These are phyloP conservation scores for Waltergamsia citrina DNA, from an alignment of 2,329 filamentous ascomycete species.

Conservation along the genomic window DNA sequence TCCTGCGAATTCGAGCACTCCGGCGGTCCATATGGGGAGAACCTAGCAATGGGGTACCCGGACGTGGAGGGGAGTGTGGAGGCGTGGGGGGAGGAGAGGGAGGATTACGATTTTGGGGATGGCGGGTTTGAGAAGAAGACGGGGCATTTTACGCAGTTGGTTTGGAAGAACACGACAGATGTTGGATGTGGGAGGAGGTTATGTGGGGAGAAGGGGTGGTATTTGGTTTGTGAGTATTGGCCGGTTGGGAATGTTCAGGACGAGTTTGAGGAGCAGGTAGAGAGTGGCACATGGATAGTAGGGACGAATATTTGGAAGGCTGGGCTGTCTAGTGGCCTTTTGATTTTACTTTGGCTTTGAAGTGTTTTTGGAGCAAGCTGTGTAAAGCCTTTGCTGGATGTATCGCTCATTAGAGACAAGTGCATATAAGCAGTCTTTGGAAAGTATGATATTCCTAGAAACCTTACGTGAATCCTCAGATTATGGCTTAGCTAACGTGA, in stretches of 20 bases:
- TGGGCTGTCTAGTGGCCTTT: not conserved
- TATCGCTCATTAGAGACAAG: no score
- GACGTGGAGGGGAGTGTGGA: slow-evolving; percentile 51
- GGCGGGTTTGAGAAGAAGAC: slow-evolving; percentile 49
- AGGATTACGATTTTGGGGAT: slow-evolving; percentile 46
- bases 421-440: no score
- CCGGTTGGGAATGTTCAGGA: slow-evolving; percentile 55
- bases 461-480: no score
- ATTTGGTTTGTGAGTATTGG: slow-evolving; percentile 62
- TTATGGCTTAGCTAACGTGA: no score
- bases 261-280: slow-evolving; percentile 30
- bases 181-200: slow-evolving; percentile 44
- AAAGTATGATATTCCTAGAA: no score
- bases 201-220: slow-evolving; percentile 45
- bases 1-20: slow-evolving; percentile 43
- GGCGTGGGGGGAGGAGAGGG: slow-evolving; percentile 50
- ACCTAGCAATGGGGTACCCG: slow-evolving; percentile 58
- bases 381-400: no score
- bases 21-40: slow-evolving; percentile 62
- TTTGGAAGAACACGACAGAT: slow-evolving; percentile 54
- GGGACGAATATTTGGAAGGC: not conserved
- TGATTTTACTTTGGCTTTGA: not conserved
- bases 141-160: slow-evolving; percentile 65
- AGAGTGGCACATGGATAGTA: not conserved
- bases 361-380: no score